Base-by-base conservation (phyloP, 257 asterid species). In the Nyctanthes arbortristis region DNA sequence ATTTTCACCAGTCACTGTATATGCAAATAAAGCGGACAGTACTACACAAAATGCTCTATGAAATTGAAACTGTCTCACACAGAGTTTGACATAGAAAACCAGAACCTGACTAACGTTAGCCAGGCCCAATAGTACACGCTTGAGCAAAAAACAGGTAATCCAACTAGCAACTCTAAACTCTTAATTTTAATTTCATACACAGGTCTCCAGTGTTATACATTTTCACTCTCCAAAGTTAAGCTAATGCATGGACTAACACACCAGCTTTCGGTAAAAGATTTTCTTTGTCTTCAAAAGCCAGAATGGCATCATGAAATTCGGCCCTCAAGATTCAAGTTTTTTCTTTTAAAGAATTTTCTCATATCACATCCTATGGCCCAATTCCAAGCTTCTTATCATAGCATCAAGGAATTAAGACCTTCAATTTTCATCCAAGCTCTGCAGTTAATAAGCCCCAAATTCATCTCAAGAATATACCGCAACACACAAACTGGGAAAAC, bases 281-380 rank as follows among this genome's bases (percentile, higher is more conserved):
- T 40, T 49, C 58, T 1, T 69, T 14, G 49, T 58, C 45, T 67
- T 36, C 47, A 40, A 36, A n/a, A 37, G 36, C 43, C 25, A 31
- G 29, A 54, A 39, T 57, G 18, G 52, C 57, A 69, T 33, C 47
- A 36, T 28, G 34, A 39, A 45, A 67, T 59, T 27, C 27, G 11
- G 62, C 62, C 4, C 63, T 3, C 30, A 16, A 40, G 52, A 40
- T 40, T 40, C 8, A 40, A 11, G 4, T 14, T 40, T 10, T 39
- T 25, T 52, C 22, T 52, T 32, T 78, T 7, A 33, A 65, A 65
- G 31, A 40, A 47, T 27, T 12, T 68, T 33, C 64, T 16, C 9
- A 69, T 43, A 25, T 34, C 31, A 69, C 69, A 76, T 54, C 37
- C 73, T 67, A 33, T 34, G 58, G 22, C 29, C 16, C 37, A 61